Base-by-base conservation (phyloP, 345 rosid species). In the Adansonia digitata region DNA sequence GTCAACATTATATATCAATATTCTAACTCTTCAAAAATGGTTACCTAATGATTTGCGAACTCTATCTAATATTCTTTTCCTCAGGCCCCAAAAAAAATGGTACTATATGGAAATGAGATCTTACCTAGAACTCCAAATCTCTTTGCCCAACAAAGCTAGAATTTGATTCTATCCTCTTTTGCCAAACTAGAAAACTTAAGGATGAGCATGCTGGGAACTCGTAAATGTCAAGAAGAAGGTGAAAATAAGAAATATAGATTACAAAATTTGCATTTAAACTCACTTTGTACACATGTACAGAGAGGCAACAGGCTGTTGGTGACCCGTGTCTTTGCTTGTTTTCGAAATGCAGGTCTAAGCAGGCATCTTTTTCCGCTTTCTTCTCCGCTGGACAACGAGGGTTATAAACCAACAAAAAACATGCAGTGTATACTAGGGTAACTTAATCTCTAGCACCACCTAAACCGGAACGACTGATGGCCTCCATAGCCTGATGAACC, bases 401-500 rank as follows among this genome's bases (percentile, higher is more conserved):
- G 61, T 64, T 64, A 43, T 46, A 39, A 67, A 72, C 49, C 71
- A 42, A 69, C 61, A 59, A 26, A 66, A 59, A 13, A 59, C 56
- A 69, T n/a, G n/a, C 11, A 29, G 71, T 80, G 85, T 84, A 75
- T 83, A 83, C 77, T 74, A 64, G 42, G 76, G 60, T 66, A 80
- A 77, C 68, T 82, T 79, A 85, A 73, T 88, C 83, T 83, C 82
- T 85, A 75, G 78, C 81, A 72, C 74, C 82, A 76, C 74, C 65
- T 59, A 83, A 68, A 74, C 76, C 84, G 9, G 79, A 73, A 72
- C 77, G 79, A 73, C 77, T 80, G 77, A 90, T 79, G 74, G 89
- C 87, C 81, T 83, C 86, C 85, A 79, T 79, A 57, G 94, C 90
- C 40, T 69, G 84, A 82, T 82, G 88, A 80, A 89, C 90, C 82